Evolutionary conservation across 1,284 basidiomycete genomes (phyloP).

Genomic region (Flammula alnicola): DNA sequence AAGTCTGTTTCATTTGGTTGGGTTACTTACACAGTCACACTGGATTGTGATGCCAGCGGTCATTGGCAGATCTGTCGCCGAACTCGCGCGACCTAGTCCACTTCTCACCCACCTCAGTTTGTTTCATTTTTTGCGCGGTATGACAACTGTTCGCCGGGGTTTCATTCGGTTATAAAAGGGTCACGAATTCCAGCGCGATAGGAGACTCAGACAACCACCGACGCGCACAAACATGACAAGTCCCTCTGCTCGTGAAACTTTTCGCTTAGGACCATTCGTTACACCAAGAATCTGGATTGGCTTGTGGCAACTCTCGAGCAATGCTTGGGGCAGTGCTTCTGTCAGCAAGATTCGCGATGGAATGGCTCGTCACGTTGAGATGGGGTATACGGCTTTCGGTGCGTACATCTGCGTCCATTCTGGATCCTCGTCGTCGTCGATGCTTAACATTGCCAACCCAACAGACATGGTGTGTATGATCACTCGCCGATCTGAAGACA

Average conservation of each 20-base stretch:
- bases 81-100: slow-evolving; percentile 14
- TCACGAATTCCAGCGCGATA: background rate
- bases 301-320: slow-evolving; percentile 83
- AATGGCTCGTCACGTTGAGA: slow-evolving; percentile 66
- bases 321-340: slow-evolving; percentile 78
- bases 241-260: slow-evolving; percentile 47
- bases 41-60: slow-evolving; percentile 4
- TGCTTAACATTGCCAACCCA: slow-evolving; percentile 10
- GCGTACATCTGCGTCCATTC: slow-evolving; percentile 22
- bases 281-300: slow-evolving; percentile 76
- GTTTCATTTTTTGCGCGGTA: slow-evolving; percentile 8
- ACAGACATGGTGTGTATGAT: slow-evolving; percentile 58
- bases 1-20: slow-evolving; percentile 18
- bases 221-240: slow-evolving; percentile 16
- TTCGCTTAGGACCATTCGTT: slow-evolving; percentile 61
- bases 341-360: slow-evolving; percentile 66
- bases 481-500: background rate
- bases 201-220: background rate
- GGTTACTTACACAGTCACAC: slow-evolving; percentile 13
- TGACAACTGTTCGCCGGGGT: slow-evolving; percentile 18
- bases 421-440: too few relatives aligned
- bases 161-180: slow-evolving; percentile 17
- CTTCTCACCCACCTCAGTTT: slow-evolving; percentile 8
- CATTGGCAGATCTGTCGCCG: too few relatives aligned
- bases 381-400: slow-evolving; percentile 80